Conservation (phyloP, 805 yeast species). For the Wickerhamiella qilinensis region DNA sequence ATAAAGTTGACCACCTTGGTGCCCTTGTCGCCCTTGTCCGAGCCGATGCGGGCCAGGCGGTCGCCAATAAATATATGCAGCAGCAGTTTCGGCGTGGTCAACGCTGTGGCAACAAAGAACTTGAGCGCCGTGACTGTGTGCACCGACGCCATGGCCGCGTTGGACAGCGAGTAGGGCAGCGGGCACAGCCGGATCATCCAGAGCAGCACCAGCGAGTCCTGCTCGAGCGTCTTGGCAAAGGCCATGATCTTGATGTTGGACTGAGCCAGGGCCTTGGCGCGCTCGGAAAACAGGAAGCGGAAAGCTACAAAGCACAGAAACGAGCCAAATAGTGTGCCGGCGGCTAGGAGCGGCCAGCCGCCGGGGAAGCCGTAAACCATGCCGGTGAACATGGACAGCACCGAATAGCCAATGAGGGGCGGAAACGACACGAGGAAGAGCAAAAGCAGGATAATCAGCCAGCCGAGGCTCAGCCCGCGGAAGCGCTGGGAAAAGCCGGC, state of each 20-base stretch:
- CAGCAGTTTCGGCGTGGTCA: conserved; percentile 72
- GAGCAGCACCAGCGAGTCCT: conserved; percentile 48
- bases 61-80: conserved; percentile 65
- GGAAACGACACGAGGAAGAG: conserved; percentile 70
- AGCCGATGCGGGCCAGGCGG: conserved; percentile 52
- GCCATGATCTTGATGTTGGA: conserved; percentile 54
- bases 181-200: conserved; percentile 75
- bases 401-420: conserved; percentile 72
- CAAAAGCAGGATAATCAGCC: conserved; percentile 30
- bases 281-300: conserved; percentile 37
- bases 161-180: conserved; percentile 78
- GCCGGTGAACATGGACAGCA: conserved; percentile 52
- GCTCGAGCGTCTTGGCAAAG: conserved; percentile 57
- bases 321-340: conserved; percentile 59
- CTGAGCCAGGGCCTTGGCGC: conserved; percentile 45
- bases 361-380: conserved; percentile 64
- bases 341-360: conserved; percentile 67
- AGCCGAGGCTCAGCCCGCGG: conserved; percentile 20
- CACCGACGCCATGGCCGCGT: conserved; percentile 82
- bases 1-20: conserved; percentile 45
- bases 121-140: conserved; percentile 52
- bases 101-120: conserved; percentile 52
- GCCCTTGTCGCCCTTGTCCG: conserved; percentile 24
- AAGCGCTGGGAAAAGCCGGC: conserved; percentile 19
- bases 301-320: conserved; percentile 55